Conservation (phyloP, 2,329 filamentous ascomycete genomes). For the Venturia nashicola region DNA sequence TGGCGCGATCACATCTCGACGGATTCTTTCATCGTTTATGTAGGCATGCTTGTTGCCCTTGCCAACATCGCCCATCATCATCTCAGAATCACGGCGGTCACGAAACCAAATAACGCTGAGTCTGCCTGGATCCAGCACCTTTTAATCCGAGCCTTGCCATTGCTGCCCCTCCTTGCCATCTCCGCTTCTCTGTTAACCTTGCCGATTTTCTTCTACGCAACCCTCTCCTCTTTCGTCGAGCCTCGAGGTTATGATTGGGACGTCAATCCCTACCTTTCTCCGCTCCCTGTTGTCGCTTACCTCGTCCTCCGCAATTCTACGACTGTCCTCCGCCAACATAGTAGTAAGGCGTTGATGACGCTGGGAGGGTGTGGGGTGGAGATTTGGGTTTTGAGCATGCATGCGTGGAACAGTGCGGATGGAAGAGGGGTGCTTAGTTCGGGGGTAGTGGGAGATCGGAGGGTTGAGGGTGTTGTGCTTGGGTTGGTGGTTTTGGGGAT, state of each 20-base stretch:
- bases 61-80: slow-evolving; percentile 22
- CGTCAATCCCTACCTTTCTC: slow-evolving; percentile 41
- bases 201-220: slow-evolving; percentile 19
- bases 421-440: slow-evolving; percentile 37
- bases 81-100: slow-evolving; percentile 11
- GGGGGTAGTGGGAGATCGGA: slow-evolving; percentile 22
- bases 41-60: slow-evolving; percentile 41
- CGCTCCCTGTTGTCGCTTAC: slow-evolving; percentile 41
- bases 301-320: slow-evolving; percentile 40
- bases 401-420: slow-evolving; percentile 50
- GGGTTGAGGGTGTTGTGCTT: slow-evolving; percentile 27
- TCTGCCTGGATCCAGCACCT: slow-evolving; percentile 10
- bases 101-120: background rate
- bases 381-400: slow-evolving; percentile 47
- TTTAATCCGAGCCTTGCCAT: background rate
- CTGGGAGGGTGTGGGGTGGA: slow-evolving; percentile 47
- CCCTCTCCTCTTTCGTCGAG: slow-evolving; percentile 19
- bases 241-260: slow-evolving; percentile 32
- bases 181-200: slow-evolving; percentile 16
- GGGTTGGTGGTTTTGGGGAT: slow-evolving; percentile 32
- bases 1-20: slow-evolving; percentile 39
- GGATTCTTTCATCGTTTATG: slow-evolving; percentile 44
- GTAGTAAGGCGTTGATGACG: slow-evolving; percentile 38
- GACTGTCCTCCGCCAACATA: slow-evolving; percentile 27
- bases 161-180: background rate